Conservation (phyloP, 1,284 basidiomycete genomes). For the Puccinia novopanici region DNA sequence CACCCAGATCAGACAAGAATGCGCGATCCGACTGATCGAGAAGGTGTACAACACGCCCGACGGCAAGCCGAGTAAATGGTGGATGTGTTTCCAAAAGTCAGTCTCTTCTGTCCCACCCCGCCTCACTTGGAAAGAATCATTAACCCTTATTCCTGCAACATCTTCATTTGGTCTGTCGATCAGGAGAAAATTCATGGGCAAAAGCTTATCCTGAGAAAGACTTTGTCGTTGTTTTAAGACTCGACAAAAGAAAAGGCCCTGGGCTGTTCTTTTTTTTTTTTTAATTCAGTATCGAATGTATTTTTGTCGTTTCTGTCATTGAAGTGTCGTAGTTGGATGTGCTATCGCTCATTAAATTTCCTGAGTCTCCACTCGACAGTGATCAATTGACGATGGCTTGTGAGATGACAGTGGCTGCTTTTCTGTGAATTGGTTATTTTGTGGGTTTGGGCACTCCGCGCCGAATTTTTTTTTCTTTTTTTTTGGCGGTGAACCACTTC, state of each 20-base stretch:
- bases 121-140: too few relatives aligned
- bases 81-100: constrained; percentile 88
- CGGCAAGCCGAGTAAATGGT: constrained; percentile 96
- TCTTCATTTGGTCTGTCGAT: not conserved
- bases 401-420: too few relatives aligned
- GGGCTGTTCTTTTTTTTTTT: too few relatives aligned
- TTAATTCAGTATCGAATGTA: too few relatives aligned
- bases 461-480: not conserved
- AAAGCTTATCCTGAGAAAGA: constrained; percentile 67
- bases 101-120: constrained; percentile 4
- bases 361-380: too few relatives aligned
- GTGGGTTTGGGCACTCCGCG: not conserved
- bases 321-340: too few relatives aligned
- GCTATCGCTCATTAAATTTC: too few relatives aligned
- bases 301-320: too few relatives aligned
- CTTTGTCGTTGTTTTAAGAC: not conserved
- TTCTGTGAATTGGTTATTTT: not conserved
- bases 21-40: constrained; percentile 81
- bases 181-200: constrained; percentile 91
- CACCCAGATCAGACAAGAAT: constrained; percentile 86
- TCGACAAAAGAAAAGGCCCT: too few relatives aligned
- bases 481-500: not conserved
- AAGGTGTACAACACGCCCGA: constrained; percentile 74
- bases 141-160: too few relatives aligned
- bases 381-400: too few relatives aligned